phyloP scores from a whole-genome alignment of 2,329 filamentous ascomycete species.

The Phoma herbarum region DNA sequence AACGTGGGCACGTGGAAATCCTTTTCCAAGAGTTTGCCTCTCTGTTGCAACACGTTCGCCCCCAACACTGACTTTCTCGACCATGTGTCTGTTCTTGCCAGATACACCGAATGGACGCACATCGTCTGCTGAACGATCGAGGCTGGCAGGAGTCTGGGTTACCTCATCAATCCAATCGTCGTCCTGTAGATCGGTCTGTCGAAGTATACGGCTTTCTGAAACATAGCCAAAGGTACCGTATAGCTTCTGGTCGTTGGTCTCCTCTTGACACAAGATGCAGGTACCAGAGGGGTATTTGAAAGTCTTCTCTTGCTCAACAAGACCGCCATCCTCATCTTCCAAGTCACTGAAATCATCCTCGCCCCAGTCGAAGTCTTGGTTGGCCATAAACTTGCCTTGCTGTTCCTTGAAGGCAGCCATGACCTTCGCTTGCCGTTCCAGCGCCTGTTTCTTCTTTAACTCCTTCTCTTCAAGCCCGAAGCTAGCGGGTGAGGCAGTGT shows the following conservation, averaged over 20 bases:
- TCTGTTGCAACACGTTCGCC: constrained; percentile 77
- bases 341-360: constrained; percentile 81
- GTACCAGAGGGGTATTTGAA: constrained; percentile 94
- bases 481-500: constrained; percentile 81
- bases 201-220: constrained; percentile 83
- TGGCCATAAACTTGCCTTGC: constrained; percentile 92
- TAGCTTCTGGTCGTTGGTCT: constrained; percentile 85
- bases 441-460: constrained; percentile 87
- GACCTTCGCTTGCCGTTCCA: constrained; percentile 88
- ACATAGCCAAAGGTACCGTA: constrained; percentile 95
- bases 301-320: constrained; percentile 72
- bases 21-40: constrained; percentile 85
- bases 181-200: constrained; percentile 85
- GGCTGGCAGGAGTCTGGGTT: constrained; percentile 76
- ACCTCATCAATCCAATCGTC: constrained; percentile 86
- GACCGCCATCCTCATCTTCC: constrained; percentile 67
- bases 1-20: constrained; percentile 76
- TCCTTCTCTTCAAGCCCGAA: constrained; percentile 71
- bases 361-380: constrained; percentile 88
- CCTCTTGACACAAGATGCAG: constrained; percentile 96
- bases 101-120: constrained; percentile 91
- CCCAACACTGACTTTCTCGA: constrained; percentile 77
- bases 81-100: constrained; percentile 79
- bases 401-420: constrained; percentile 99
- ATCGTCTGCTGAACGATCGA: constrained; percentile 84